Evolutionary conservation across 768 basidiomycete genomes (phyloP).

Genomic region (Tricholoma hemisulphureum): DNA sequence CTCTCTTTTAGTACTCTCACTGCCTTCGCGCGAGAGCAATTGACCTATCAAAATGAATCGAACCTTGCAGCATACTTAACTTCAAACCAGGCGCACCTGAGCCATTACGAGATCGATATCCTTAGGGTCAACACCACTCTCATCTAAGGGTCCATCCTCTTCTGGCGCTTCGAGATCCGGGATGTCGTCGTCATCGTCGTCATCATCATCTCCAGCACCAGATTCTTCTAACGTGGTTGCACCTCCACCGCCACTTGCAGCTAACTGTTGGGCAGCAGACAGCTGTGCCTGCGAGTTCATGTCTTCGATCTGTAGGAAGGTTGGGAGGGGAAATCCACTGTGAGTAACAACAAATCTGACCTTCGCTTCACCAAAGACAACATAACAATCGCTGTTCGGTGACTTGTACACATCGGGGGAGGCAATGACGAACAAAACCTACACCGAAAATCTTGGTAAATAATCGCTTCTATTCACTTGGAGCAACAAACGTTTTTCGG

Average conservation of each 20-base stretch:
- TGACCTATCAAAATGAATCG: constrained; percentile 55
- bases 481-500: constrained; percentile 79
- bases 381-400: constrained; percentile 95
- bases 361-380: constrained; percentile 98
- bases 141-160: constrained; percentile 80
- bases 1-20: constrained; percentile 87
- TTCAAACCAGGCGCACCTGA: constrained; percentile 30
- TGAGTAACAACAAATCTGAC: constrained; percentile 35
- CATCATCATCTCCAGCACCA: constrained; percentile 54
- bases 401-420: constrained; percentile 98
- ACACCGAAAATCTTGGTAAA: constrained; percentile 1
- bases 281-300: constrained; percentile 80
- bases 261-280: constrained; percentile 77
- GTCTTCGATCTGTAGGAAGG: constrained; percentile 66
- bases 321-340: background rate
- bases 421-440: constrained; percentile 91
- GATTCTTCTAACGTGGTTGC: constrained; percentile 50
- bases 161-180: constrained; percentile 82
- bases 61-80: background rate
- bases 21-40: constrained; percentile 89
- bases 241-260: constrained; percentile 46
- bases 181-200: constrained; percentile 79
- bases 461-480: background rate
- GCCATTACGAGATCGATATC: constrained; percentile 94
- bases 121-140: constrained; percentile 87